phyloP scores from a whole-genome alignment of 306 rosid species.

The Sicyos edulis region DNA sequence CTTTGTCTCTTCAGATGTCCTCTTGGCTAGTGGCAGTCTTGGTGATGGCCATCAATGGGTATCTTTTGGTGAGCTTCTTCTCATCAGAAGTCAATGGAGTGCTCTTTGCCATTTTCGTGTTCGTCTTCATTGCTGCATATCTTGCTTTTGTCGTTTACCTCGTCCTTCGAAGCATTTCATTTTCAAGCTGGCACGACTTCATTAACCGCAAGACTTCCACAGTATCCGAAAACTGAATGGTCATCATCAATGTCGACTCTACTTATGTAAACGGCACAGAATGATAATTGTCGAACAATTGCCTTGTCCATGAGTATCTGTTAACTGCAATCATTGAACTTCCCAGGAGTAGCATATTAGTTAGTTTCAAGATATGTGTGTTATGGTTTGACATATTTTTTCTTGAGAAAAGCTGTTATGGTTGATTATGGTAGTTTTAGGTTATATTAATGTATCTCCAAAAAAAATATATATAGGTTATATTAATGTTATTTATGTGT shows the following conservation, averaged over 20 bases:
- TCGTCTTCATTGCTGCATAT: slow-evolving; percentile 49
- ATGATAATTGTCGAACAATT: background rate
- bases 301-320: background rate
- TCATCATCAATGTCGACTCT: background rate
- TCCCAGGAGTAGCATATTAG: background rate
- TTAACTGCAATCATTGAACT: background rate
- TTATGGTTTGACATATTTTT: background rate
- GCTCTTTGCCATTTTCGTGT: slow-evolving; percentile 27
- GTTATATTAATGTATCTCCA: background rate
- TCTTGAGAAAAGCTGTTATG: background rate
- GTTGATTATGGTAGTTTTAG: background rate
- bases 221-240: slow-evolving; percentile 35
- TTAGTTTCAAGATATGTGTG: too few species aligned
- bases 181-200: slow-evolving; percentile 40
- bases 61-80: slow-evolving; percentile 78
- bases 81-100: slow-evolving; percentile 59
- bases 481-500: too few species aligned
- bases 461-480: too few species aligned
- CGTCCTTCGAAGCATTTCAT: slow-evolving; percentile 36
- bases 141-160: slow-evolving; percentile 71
- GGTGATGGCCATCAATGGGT: slow-evolving; percentile 87
- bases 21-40: slow-evolving; percentile 90
- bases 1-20: slow-evolving; percentile 34
- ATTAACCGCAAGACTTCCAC: slow-evolving; percentile 33
- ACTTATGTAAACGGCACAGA: background rate